Base-by-base conservation (phyloP, 2,329 filamentous ascomycete genomes). In the Epichloe glyceriae region DNA sequence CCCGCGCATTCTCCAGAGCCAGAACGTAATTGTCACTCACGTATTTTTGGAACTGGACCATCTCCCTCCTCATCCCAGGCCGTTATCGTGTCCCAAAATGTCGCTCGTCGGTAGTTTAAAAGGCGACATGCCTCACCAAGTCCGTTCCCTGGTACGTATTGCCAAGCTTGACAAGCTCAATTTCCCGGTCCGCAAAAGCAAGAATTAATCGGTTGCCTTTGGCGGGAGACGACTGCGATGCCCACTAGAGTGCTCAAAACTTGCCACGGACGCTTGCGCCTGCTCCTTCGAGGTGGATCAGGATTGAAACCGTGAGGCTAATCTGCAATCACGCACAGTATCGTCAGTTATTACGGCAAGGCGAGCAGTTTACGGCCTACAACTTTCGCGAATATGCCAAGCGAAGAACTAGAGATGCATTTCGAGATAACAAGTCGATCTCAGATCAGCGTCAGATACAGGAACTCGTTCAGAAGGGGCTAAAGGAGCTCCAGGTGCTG, bases 361-460 rank as follows among this genome's bases (percentile, higher is more conserved):
- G 88, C 55, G 76, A 78, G 55, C 86, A 95, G 64, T 97, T 98
- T 69, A 80, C 88, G 55, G 82, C 86, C 59, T 98, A 97, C 75
- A 98, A 97, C 72, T 98, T 96, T 77, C 82, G 93, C 71, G 91
- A 96, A 68, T 98, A 98, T 70, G 90, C 93, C 50, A 86, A 83
- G 70, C 84, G 93, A 64, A 81, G 91, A 68, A 95, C 93, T 65
- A 80, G 79, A 66, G 93, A 97, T 73, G 84, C 88, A 4, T 98
- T 97, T 69, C 80, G 85, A 61, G 88, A 95, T 67, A 78, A 94
- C 68, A 78, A 80, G 67, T 65, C 69, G 51, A 84, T 88, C 61
- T 72, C 79, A 44, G 93, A 96, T 63, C 76, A 80, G 57, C 76
- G 88, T 55, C 75, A 77, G 70, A 76, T 95, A 66, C 89, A 97